These are phyloP conservation scores for Talaromyces piceae DNA, from an alignment of 2,329 filamentous ascomycete genomes.

Conservation along the genomic window DNA sequence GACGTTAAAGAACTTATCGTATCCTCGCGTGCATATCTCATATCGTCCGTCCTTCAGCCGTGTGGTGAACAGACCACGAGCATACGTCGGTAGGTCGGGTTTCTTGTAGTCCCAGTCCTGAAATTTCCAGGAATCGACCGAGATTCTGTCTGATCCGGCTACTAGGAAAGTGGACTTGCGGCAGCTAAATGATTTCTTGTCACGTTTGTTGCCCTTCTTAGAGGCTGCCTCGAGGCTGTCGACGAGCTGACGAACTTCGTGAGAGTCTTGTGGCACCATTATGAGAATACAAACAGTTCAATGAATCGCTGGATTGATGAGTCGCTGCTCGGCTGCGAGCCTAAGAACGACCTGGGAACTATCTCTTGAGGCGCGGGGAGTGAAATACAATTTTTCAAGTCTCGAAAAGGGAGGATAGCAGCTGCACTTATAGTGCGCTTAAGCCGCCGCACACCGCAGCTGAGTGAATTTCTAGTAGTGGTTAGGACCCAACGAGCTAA, in stretches of 20 bases:
- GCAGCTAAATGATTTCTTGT: conserved; percentile 59
- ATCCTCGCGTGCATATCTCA: conserved; percentile 82
- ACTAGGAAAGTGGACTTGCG: conserved; percentile 76
- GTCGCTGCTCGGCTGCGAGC: background rate
- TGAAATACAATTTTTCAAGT: background rate
- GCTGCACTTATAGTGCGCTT: background rate
- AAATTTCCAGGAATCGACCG: conserved; percentile 86
- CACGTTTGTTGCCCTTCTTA: conserved; percentile 41
- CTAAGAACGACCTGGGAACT: background rate
- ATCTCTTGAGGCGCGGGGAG: background rate
- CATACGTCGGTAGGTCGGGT: conserved; percentile 76
- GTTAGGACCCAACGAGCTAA: too few relatives aligned
- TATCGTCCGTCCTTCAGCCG: conserved; percentile 54
- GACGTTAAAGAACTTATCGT: conserved; percentile 99
- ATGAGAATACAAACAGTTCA: conserved; percentile 12
- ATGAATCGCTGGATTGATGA: background rate
- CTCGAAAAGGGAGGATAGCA: background rate
- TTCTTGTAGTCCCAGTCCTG: conserved; percentile 96
- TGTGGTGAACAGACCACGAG: conserved; percentile 89
- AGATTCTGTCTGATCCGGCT: conserved; percentile 54
- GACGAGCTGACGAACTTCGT: conserved; percentile 61
- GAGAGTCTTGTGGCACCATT: conserved; percentile 62
- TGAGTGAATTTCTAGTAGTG: background rate
- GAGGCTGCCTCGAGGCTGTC: conserved; percentile 50
- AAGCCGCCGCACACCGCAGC: background rate